Percentiles rank a stretch among this genome's conserved stretches.
Conservation (phyloP, 495 filamentous ascomycete genomes). For the Talaromyces thailandensis region DNA sequence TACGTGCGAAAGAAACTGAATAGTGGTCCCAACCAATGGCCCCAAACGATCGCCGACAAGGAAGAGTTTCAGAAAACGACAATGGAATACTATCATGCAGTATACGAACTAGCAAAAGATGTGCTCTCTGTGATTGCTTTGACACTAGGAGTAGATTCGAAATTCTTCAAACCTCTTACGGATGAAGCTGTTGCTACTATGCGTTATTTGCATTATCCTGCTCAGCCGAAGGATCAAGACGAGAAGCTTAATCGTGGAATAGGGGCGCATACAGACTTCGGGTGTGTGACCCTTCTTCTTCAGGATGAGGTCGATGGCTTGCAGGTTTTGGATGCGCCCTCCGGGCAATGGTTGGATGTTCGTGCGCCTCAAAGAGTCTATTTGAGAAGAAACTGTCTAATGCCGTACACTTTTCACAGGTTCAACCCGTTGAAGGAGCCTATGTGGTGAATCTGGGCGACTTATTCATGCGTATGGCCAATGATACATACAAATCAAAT, state of each 20-base stretch:
- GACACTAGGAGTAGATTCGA: conserved; percentile 25
- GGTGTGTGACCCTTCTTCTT: conserved; percentile 34
- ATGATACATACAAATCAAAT: conserved; percentile 47
- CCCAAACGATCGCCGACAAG: conserved; percentile 25
- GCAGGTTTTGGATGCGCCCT: conserved; percentile 42
- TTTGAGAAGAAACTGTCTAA: background rate
- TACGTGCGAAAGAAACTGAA: conserved; percentile 25
- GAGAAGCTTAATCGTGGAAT: conserved; percentile 29
- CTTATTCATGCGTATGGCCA: conserved; percentile 52
- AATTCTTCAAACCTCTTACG: conserved; percentile 22
- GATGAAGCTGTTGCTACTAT: conserved; percentile 32
- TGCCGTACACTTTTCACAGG: conserved; percentile 19
- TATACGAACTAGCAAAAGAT: conserved; percentile 24
- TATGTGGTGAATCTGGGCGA: conserved; percentile 50
- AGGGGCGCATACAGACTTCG: conserved; percentile 41
- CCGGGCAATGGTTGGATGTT: conserved; percentile 37
- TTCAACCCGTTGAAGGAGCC: conserved; percentile 36
- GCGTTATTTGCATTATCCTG: conserved; percentile 34
- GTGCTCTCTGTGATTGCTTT: conserved; percentile 19
- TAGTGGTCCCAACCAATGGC: conserved; percentile 43
- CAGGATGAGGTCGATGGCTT: conserved; percentile 39
- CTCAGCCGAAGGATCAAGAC: conserved; percentile 30
- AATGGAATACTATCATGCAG: conserved; percentile 38
- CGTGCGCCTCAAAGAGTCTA: conserved; percentile 14
- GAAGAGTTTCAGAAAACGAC: conserved; percentile 36